These are phyloP conservation scores for Biancaea sappan DNA, from an alignment of 306 rosid species.

Conservation along the genomic window DNA sequence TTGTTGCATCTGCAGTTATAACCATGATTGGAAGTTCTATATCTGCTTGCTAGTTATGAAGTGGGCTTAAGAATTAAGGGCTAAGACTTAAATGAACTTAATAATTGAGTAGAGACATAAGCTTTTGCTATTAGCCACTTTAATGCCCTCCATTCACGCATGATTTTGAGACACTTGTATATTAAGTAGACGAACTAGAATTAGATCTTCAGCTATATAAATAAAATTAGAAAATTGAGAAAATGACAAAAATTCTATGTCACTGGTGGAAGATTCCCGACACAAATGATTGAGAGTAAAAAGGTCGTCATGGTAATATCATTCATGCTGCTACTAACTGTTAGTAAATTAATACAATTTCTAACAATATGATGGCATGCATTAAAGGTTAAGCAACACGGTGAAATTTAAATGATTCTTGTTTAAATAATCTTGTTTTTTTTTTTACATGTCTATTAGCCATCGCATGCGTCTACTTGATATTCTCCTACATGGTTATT, in stretches of 20 bases:
- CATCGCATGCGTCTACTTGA: background rate
- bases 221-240: background rate
- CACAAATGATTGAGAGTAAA: slow-evolving; percentile 17
- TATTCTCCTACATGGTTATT: background rate
- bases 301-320: background rate
- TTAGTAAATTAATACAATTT: background rate
- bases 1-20: slow-evolving; percentile 17
- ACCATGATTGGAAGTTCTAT: background rate
- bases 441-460: background rate
- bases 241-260: background rate
- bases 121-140: slow-evolving; percentile 2
- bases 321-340: slow-evolving; percentile 25
- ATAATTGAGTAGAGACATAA: slow-evolving; percentile 1
- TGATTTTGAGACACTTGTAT: slow-evolving; percentile 13
- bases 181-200: background rate
- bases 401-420: slow-evolving; percentile 27
- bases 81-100: slow-evolving; percentile 2
- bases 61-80: background rate
- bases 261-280: slow-evolving; percentile 14
- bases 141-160: background rate
- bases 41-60: slow-evolving; percentile 31
- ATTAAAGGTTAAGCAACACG: slow-evolving; percentile 18
- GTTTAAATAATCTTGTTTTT: slow-evolving; percentile 15
- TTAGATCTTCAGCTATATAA: background rate
- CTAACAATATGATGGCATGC: background rate